phyloP scores from a whole-genome alignment of 768 basidiomycete species.

The Boletus edulis region DNA sequence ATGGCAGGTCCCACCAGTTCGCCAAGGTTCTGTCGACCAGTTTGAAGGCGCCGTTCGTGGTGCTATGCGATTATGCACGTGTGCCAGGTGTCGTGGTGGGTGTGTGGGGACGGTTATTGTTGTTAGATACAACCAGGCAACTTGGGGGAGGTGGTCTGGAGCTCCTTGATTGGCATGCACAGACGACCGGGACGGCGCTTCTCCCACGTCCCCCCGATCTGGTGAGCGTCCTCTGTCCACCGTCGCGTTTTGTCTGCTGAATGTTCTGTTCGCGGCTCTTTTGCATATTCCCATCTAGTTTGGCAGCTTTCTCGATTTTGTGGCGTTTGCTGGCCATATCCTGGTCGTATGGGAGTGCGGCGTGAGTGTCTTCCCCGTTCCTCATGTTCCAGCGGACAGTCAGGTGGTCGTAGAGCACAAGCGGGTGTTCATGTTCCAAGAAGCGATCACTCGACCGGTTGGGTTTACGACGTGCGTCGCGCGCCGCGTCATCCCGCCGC shows the following conservation, averaged over 20 bases:
- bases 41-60: slow-evolving; percentile 20
- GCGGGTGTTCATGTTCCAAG: slow-evolving; percentile 28
- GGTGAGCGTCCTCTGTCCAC: slow-evolving; percentile 8
- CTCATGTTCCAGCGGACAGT: slow-evolving; percentile 19
- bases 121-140: slow-evolving; percentile 24
- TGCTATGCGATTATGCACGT: slow-evolving; percentile 20
- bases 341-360: slow-evolving; percentile 29
- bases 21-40: slow-evolving; percentile 20
- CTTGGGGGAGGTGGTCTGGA: slow-evolving; percentile 22
- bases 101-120: slow-evolving; percentile 21
- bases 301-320: slow-evolving; percentile 26
- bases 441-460: slow-evolving; percentile 21
- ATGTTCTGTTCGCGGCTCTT: neutral
- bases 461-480: slow-evolving; percentile 28
- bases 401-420: slow-evolving; percentile 19
- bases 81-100: slow-evolving; percentile 24
- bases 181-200: slow-evolving; percentile 23
- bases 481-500: neutral
- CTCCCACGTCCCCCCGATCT: slow-evolving; percentile 22
- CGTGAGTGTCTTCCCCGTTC: slow-evolving; percentile 27
- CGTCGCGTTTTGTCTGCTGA: neutral
- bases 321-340: slow-evolving; percentile 20
- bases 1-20: slow-evolving; percentile 11
- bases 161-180: slow-evolving; percentile 27
- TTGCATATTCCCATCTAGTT: slow-evolving; percentile 10